A percentile compares a stretch with the other conserved stretches of the same genome.
Conservation (phyloP, 2,329 filamentous ascomycete genomes). For the Allantophomopsis cytisporea region DNA sequence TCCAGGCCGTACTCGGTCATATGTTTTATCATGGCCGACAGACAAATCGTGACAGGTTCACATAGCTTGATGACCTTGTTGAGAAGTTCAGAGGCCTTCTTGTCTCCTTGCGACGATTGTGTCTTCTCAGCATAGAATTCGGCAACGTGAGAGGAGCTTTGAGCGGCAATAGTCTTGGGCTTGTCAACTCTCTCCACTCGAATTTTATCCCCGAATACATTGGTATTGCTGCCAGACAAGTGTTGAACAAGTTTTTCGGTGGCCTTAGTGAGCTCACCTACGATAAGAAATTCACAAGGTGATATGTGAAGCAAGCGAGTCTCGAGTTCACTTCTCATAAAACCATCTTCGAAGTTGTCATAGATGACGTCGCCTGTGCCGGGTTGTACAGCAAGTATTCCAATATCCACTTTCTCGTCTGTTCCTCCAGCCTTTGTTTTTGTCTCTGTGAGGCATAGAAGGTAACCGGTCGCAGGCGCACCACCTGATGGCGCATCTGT, state of each 20-base stretch:
- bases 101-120: constrained; percentile 43
- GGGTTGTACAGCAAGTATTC: constrained; percentile 86
- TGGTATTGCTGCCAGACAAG: constrained; percentile 76
- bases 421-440: constrained; percentile 69
- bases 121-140: constrained; percentile 86
- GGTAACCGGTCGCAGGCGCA: constrained; percentile 61
- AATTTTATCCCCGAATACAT: constrained; percentile 83
- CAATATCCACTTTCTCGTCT: constrained; percentile 87
- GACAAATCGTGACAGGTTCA: constrained; percentile 76
- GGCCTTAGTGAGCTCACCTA: constrained; percentile 78
- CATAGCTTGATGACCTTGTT: constrained; percentile 79
- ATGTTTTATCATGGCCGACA: constrained; percentile 94
- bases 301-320: constrained; percentile 91
- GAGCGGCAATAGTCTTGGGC: constrained; percentile 67
- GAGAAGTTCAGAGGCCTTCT: constrained; percentile 50
- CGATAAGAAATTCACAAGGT: constrained; percentile 87
- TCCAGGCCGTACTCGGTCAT: constrained; percentile 84
- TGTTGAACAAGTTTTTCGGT: constrained; percentile 89
- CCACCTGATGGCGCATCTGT: constrained; percentile 40
- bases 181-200: constrained; percentile 70
- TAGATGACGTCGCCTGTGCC: constrained; percentile 93
- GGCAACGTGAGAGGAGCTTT: constrained; percentile 79
- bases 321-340: constrained; percentile 94
- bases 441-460: constrained; percentile 83
- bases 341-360: constrained; percentile 91